phyloP scores from a whole-genome alignment of 768 basidiomycete genomes.

The Thelephora ganbajun region DNA sequence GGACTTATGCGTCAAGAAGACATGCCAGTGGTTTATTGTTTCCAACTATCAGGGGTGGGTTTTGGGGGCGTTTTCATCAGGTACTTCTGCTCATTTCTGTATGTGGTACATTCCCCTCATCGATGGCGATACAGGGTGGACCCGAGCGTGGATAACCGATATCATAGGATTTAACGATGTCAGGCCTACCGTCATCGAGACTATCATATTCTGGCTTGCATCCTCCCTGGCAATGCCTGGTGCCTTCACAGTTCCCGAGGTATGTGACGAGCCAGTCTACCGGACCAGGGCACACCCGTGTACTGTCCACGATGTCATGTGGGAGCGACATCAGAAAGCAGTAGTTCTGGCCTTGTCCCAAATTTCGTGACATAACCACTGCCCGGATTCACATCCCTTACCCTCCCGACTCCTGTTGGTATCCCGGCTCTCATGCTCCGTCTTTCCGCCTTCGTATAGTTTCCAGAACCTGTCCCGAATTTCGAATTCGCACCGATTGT shows the following conservation, averaged over 20 bases:
- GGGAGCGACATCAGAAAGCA: conserved; percentile 2
- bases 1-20: conserved; percentile 23
- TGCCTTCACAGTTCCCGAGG: conserved; percentile 11
- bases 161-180: conserved; percentile 5
- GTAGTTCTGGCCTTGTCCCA: conserved; percentile 6
- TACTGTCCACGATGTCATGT: conserved; percentile 7
- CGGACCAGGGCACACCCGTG: conserved; percentile 5
- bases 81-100: conserved; percentile 11
- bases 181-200: conserved; percentile 13
- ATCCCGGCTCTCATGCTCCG: too few species aligned
- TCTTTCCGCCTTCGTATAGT: too few species aligned
- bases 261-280: conserved; percentile 9
- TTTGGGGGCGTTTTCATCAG: conserved; percentile 27
- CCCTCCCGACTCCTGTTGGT: too few species aligned
- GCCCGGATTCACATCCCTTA: too few species aligned
- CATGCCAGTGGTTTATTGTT: conserved; percentile 26
- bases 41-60: conserved; percentile 30
- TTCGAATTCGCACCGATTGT: too few species aligned
- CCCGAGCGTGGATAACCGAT: conserved; percentile 9
- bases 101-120: not conserved
- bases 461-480: too few species aligned
- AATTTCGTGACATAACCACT: conserved; percentile 1
- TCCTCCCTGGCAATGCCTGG: conserved; percentile 9
- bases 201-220: conserved; percentile 15
- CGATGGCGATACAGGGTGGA: conserved; percentile 8